phyloP scores from a whole-genome alignment of 164 flowering plant species.

The Nymphaea colorata region DNA sequence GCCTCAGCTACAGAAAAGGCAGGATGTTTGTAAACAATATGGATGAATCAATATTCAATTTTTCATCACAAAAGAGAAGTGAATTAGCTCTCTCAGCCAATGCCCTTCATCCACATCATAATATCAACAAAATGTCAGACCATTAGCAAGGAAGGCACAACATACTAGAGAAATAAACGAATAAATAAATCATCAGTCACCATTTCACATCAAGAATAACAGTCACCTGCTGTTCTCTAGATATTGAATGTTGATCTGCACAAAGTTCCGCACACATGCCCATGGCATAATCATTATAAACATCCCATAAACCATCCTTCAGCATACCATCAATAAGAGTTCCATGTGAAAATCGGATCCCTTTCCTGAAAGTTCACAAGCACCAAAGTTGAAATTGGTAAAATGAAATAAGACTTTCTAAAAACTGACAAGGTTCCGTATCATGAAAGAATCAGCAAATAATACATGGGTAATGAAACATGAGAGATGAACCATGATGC shows the following conservation, averaged over 20 bases:
- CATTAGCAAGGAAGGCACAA: no score
- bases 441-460: background rate
- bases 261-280: slow-evolving; percentile 85
- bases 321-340: slow-evolving; percentile 70
- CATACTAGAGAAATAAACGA: background rate
- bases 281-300: slow-evolving; percentile 85
- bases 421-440: background rate
- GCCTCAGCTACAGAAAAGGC: no score
- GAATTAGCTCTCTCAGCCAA: no score
- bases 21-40: no score
- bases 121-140: no score
- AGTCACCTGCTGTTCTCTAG: slow-evolving; percentile 65
- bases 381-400: background rate
- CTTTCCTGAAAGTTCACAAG: slow-evolving; percentile 28
- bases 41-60: no score
- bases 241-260: slow-evolving; percentile 58
- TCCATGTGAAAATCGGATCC: slow-evolving; percentile 71
- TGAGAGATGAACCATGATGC: no score
- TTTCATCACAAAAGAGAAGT: no score
- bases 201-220: background rate
- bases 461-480: no score
- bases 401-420: background rate
- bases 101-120: no score
- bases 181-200: background rate
- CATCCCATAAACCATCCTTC: slow-evolving; percentile 97